Base-by-base conservation (phyloP, 1,284 basidiomycete genomes). In the Fistulinella staudtii region DNA sequence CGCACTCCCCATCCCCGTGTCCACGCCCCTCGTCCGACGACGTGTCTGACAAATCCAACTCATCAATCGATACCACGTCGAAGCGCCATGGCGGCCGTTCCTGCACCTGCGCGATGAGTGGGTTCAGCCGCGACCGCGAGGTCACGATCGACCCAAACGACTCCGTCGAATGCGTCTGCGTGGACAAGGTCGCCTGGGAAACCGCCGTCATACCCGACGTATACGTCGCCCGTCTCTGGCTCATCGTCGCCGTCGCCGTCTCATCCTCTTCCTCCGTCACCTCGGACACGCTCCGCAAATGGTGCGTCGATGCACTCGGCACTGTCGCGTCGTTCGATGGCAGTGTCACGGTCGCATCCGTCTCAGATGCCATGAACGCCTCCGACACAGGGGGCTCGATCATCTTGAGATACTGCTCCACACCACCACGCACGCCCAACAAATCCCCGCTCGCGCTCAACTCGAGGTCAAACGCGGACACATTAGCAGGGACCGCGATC, bases 51-150 rank as follows among this genome's bases (percentile, higher is more conserved):
- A 85, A 63, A 49, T 87, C 83, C 20, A 87, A 60, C 31, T 87
- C 84, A 53, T 88, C 85, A 39, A 88, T 80, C 3, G 84, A 85
- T 24, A 81, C 81, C 36, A 84, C 73, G 47, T 88, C 83, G 39
- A 85, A 77, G 47, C 66, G 69, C 76, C 77, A 82, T 14, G 71
- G 71, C 4, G 72, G 52, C 41, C 45, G 58, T 37, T 56, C 53
- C 60, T 71, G 39, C 54, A 66, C 35, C 39, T 68, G 58, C 21
- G 64, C 65, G 14, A 71, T 67, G 14, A 80, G 53, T 8, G 73
- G 72, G 20, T 63, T 64, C 28, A 64, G 41, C n/a, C 36, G 39
- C 6, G 65, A 66, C 22, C 50, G 50, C 4, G 66, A 69, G 10
- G 65, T 67, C 20, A 63, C 14, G 35, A 63, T 51, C 13, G 67